These are phyloP conservation scores for Aquilaria agallochum DNA, from an alignment of 441 rosid genomes.

Conservation along the genomic window DNA sequence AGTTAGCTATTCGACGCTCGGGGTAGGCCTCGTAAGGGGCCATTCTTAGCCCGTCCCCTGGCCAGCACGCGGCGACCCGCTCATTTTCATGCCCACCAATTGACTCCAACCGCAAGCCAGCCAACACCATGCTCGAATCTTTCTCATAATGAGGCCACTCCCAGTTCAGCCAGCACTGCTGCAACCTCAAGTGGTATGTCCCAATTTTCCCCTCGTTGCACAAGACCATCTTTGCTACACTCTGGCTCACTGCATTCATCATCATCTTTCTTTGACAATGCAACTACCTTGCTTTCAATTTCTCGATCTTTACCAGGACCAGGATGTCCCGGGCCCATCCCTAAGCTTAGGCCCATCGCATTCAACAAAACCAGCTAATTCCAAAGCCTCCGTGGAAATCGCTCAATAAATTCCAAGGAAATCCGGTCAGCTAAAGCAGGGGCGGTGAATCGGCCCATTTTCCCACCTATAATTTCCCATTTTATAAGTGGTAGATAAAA, in stretches of 20 bases:
- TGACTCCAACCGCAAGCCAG: neutral
- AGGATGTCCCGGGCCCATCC: conserved; percentile 39
- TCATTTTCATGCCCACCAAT: conserved; percentile 10
- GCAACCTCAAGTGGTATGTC: conserved; percentile 53
- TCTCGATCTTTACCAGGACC: conserved; percentile 34
- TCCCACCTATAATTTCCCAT: too few species aligned
- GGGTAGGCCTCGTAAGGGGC: too few species aligned
- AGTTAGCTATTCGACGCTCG: too few species aligned
- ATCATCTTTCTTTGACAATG: conserved; percentile 85
- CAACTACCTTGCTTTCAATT: conserved; percentile 33
- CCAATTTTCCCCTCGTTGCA: conserved; percentile 57
- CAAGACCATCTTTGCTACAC: conserved; percentile 62
- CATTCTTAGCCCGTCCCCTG: too few species aligned
- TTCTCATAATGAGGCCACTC: conserved; percentile 32
- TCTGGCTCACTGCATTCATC: conserved; percentile 81
- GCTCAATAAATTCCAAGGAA: too few species aligned
- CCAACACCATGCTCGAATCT: conserved; percentile 50
- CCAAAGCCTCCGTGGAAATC: too few species aligned
- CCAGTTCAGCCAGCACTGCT: conserved; percentile 37
- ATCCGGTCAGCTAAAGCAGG: too few species aligned
- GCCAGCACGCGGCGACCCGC: too few species aligned
- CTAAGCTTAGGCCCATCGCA: conserved; percentile 51
- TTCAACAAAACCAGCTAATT: conserved; percentile 29
- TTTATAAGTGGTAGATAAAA: too few species aligned
- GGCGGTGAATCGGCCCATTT: too few species aligned